Base-by-base conservation (phyloP, 176 grass and related monocot genomes). In the Phoenix roebelenii region DNA sequence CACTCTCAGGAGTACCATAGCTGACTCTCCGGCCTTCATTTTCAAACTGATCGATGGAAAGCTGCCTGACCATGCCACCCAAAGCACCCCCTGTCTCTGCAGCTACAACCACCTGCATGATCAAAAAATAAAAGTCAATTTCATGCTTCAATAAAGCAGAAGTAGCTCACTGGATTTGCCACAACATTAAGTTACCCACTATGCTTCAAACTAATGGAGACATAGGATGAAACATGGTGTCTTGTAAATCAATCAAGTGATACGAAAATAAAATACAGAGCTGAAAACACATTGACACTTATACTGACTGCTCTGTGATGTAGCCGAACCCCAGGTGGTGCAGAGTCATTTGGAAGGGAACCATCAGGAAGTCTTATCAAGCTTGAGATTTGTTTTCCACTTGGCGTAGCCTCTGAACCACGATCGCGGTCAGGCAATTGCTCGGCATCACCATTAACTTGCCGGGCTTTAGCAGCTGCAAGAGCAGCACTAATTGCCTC, bases 21-120 rank as follows among this genome's bases (percentile, higher is more conserved):
- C 73, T 77, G 63, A 83, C 80, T 66, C 80, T 83, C 52, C 80
- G 72, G 22, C 80, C 80, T 77, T 83, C 80, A 77, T 83, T 83
- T 77, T 83, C 80, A 73, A 83, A 83, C 51, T 83, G 80, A 51
- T 83, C 80, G 63, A 83, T 82, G 50, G 79, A 82, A 22, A 82
- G 73, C 60, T 82, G 79, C 60, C 79, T 76, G 22, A 82, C 79
- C 80, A 83, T 52, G 29, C 80, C 80, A 68, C 80, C 80, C 50
- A 77, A 63, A 35, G 80, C 80, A 63, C 80, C 80, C 29, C 74
- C 80, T 22, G 80, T 70, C 58, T 77, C 80, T 9, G 80, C 80
- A 59, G 80, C 80, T 6, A 83, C 50, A 6, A 83, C 68, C 23
- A 83, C 80, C 80, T 83, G 68, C 48, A 63, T 4, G 28, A 82